Percentiles rank a stretch among this genome's conserved stretches.
Conservation (phyloP, 192 early-diverging fungal species). For the Podila clonocystis region DNA sequence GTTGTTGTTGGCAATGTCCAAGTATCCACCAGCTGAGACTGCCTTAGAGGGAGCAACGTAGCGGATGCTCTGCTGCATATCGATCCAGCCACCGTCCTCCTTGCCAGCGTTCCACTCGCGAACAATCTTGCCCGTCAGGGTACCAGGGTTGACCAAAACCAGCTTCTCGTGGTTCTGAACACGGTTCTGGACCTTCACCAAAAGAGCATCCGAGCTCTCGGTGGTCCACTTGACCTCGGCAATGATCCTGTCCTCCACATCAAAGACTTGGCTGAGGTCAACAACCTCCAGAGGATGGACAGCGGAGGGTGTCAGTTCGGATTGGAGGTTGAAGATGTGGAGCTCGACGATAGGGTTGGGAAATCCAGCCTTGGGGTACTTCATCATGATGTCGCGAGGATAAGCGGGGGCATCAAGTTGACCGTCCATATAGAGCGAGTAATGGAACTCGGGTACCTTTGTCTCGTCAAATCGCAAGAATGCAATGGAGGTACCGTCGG, state of each 20-base stretch:
- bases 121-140: constrained; percentile 55
- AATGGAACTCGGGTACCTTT: constrained; percentile 78
- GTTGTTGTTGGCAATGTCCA: constrained; percentile 72
- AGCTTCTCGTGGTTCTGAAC: constrained; percentile 86
- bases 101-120: constrained; percentile 68
- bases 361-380: constrained; percentile 92
- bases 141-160: constrained; percentile 60
- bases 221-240: constrained; percentile 88
- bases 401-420: constrained; percentile 63
- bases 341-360: constrained; percentile 86
- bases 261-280: constrained; percentile 55
- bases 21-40: constrained; percentile 57
- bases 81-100: constrained; percentile 81
- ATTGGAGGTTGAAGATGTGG: constrained; percentile 67
- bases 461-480: constrained; percentile 91
- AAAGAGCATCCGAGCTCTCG: constrained; percentile 61
- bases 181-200: constrained; percentile 88
- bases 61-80: constrained; percentile 60
- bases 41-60: constrained; percentile 40
- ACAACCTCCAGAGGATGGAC: constrained; percentile 23
- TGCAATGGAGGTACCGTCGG: constrained; percentile 78
- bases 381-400: constrained; percentile 75
- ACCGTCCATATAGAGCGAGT: constrained; percentile 77
- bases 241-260: constrained; percentile 79
- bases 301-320: constrained; percentile 19